Base-by-base conservation (phyloP, 768 basidiomycete genomes). In the Phanerochaete carnosa region DNA sequence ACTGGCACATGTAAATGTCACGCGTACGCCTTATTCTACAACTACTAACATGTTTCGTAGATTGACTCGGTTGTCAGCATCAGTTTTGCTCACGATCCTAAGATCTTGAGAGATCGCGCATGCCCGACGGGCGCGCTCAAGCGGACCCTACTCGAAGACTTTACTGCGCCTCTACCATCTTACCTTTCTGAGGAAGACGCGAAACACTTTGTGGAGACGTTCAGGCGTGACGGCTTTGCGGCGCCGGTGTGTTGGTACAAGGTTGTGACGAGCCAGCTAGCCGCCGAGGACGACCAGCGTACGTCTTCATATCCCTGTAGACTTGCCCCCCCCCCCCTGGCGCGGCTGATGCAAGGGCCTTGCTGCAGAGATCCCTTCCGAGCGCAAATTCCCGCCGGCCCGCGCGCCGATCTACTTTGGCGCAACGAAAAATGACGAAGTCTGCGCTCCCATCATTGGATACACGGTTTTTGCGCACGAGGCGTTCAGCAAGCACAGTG, bases 191-290 rank as follows among this genome's bases (percentile, higher is more conserved):
- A 67, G 9, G 72, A 74, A 65, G 79, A 69, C 53, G 66, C 67
- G 50, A 65, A 74, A 35, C 67, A 66, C 28, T 70, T 69, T 57
- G 65, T 66, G 29, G 51, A 66, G 8, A 70, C 68, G 4, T 63
- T 79, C 9, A 60, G 63, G 23, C 57, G 68, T 25, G 70, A 73
- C 5, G 74, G 79, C 5, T 54, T 80, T 50, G 56, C 52, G 25
- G 73, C 69, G 11, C 70, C 77, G 25, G 66, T 76, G 58, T 72
- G 70, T 59, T 80, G 76, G 75, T 80, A 79, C 68, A 70, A 62
- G 33, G 68, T 66, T 58, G 68, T 66, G 62, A 37, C 55, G 9
- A 56, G 12, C 52, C n/a, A 22, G n/a, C 4, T 32, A 7, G 7
- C 52, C 25, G 26, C 52, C 8, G 7, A 9, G 12, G 52, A 54